Base-by-base conservation (phyloP, 768 basidiomycete species). In the Boletus coccyginus region DNA sequence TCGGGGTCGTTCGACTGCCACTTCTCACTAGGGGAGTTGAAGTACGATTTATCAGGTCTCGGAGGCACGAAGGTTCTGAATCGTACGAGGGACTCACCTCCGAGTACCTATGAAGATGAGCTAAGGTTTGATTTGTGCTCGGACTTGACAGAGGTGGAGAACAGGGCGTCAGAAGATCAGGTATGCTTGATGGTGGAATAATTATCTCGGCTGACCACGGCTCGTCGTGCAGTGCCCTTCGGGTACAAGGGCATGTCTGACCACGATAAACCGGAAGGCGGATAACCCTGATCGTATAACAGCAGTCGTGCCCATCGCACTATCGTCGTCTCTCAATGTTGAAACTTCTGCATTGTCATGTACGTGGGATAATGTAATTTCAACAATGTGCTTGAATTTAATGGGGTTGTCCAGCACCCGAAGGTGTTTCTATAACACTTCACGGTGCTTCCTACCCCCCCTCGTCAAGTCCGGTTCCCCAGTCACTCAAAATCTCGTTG, bases 231-330 rank as follows among this genome's bases (percentile, higher is more conserved):
- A 94, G 91, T 94, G 91, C 73, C 70, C 80, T 19, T 52, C 67
- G 21, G 88, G 84, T 24, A 89, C 90, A 46, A 78, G 86, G 63
- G 88, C 84, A 47, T 95, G 93, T 72, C 74, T 92, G 32, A 87
- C 82, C 5, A 82, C 80, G 62, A 80, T 77, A 35, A 92, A 92
- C 63, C 62, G 74, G 62, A 91, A 88, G 70, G 61, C 67, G 2
- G 78, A 74, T 21, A 69, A 76, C 40, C 52, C 74, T 3, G 86
- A 90, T 60, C 80, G 90, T 49, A 71, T 94, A 63, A 75, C 84
- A 29, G 76, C 83, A 32, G 89, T 92, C n/a, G 83, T 94, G 52
- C 85, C 90, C n/a, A 64, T 94, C 33, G 88, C 85, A 10, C 75
- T 78, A 58, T 69, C 69, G 0, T 62, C 68, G 12, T 56, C 52